Evolutionary conservation across 176 grass and related monocot genomes (phyloP).

Genomic region (Carex pumila): DNA sequence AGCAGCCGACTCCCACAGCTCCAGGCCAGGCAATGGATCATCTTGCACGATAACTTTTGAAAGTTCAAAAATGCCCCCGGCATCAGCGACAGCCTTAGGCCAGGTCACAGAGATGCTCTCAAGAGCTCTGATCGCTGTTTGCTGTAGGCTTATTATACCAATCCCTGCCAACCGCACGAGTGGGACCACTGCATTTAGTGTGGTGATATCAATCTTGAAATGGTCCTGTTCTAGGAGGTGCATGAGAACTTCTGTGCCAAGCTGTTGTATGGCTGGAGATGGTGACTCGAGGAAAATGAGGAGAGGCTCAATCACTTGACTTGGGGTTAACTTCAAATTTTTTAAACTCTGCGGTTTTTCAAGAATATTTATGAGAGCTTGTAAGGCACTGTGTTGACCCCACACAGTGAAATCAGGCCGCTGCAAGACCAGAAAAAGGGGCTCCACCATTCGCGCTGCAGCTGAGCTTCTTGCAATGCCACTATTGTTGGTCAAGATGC

Average conservation of each 20-base stretch:
- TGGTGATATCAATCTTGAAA: constrained; percentile 92
- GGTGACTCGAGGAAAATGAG: constrained; percentile 94
- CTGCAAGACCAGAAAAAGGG: constrained; percentile 86
- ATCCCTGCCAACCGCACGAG: constrained; percentile 93
- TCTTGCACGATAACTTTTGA: constrained; percentile 96
- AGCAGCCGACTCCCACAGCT: constrained; percentile 90
- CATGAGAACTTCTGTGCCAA: constrained; percentile 79
- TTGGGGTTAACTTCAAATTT: constrained; percentile 68
- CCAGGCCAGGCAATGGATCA: constrained; percentile 78
- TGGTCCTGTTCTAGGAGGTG: constrained; percentile 96
- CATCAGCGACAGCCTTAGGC: constrained; percentile 91
- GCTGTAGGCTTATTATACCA: constrained; percentile 84
- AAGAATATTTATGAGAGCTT: constrained; percentile 94
- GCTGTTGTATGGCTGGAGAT: constrained; percentile 94
- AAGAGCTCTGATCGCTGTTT: constrained; percentile 94
- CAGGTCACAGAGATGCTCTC: constrained; percentile 87
- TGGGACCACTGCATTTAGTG: constrained; percentile 83
- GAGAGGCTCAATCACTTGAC: constrained; percentile 90
- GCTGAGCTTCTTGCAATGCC: constrained; percentile 92
- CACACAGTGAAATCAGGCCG: constrained; percentile 74
- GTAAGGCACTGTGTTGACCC: constrained; percentile 86
- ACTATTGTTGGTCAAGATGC: constrained; percentile 93
- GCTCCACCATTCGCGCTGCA: constrained; percentile 87
- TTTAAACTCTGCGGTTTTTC: constrained; percentile 90
- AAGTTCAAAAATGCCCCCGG: constrained; percentile 92